A percentile compares a stretch with the other conserved stretches of the same genome.
These are phyloP conservation scores for Sistotremastrum suecicum DNA, from an alignment of 768 basidiomycete species.

Conservation along the genomic window DNA sequence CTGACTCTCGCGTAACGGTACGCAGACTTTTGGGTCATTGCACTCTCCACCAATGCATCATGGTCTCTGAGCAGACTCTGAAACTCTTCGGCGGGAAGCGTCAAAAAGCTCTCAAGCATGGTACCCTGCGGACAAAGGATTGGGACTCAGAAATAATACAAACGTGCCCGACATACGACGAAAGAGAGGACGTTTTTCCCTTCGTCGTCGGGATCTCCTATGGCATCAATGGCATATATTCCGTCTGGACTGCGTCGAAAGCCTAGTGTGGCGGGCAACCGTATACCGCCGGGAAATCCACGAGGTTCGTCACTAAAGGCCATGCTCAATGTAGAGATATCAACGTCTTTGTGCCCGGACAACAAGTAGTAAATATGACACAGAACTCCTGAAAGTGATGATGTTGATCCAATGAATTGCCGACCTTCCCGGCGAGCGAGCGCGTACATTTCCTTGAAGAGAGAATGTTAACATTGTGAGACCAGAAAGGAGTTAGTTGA, in stretches of 20 bases:
- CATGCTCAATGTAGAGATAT: conserved; percentile 44
- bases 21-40: conserved; percentile 42
- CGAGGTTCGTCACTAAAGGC: conserved; percentile 47
- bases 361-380: conserved; percentile 82
- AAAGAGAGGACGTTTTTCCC: conserved; percentile 63
- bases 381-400: conserved; percentile 72
- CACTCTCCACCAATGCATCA: conserved; percentile 2
- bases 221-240: conserved; percentile 50
- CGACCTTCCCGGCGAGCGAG: conserved; percentile 46
- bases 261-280: conserved; percentile 24
- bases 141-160: neutral
- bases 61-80: conserved; percentile 22
- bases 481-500: conserved; percentile 7
- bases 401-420: conserved; percentile 76
- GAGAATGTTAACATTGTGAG: neutral
- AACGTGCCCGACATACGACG: conserved; percentile 34
- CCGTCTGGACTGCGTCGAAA: conserved; percentile 27
- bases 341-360: conserved; percentile 53
- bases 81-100: conserved; percentile 51
- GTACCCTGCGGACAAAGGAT: conserved; percentile 43
- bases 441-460: conserved; percentile 41
- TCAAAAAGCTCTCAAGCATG: conserved; percentile 80
- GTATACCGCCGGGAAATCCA: conserved; percentile 10
- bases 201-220: conserved; percentile 22
- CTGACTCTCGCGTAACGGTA: conserved; percentile 77